Conservation (phyloP, 1,284 basidiomycete species). For the Xerocomus minutiporus region DNA sequence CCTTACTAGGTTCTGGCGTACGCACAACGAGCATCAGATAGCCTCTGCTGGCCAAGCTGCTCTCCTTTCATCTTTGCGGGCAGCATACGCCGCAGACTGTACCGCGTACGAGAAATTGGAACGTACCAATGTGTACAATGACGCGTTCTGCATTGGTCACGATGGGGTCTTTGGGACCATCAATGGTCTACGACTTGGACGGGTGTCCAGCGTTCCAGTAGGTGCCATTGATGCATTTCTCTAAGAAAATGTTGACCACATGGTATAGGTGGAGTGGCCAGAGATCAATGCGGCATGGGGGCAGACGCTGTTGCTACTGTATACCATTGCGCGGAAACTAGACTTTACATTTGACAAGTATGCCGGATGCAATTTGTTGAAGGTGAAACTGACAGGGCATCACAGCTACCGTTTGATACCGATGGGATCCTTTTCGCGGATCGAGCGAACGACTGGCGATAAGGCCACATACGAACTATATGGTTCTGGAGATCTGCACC, state of each 20-base stretch:
- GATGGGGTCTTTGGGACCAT: conserved; percentile 94
- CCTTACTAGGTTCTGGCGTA: conserved; percentile 74
- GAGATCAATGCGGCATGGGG: conserved; percentile 99
- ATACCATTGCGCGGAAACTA: conserved; percentile 86
- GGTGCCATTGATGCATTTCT: conserved; percentile 23
- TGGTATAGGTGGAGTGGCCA: conserved; percentile 84
- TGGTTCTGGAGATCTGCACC: conserved; percentile 85
- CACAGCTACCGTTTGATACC: conserved; percentile 82
- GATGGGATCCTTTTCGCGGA: conserved; percentile 89
- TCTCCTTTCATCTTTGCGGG: conserved; percentile 66
- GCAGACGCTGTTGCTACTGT: conserved; percentile 86
- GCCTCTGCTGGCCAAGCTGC: conserved; percentile 62
- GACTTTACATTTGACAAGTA: conserved; percentile 85
- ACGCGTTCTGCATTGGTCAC: conserved; percentile 97
- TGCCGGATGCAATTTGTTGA: conserved; percentile 6
- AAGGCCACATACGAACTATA: conserved; percentile 86
- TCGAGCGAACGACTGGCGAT: conserved; percentile 79
- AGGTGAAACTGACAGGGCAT: conserved; percentile 11
- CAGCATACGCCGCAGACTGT: conserved; percentile 73
- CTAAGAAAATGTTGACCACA: conserved; percentile 3
- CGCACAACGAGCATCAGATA: conserved; percentile 68
- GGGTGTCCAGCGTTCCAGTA: conserved; percentile 74
- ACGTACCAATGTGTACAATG: conserved; percentile 95
- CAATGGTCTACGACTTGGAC: conserved; percentile 89
- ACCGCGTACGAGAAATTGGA: conserved; percentile 81